phyloP scores from a whole-genome alignment of 225 moss, liverwort and hornwort species.

The Takakia lepidozioides region DNA sequence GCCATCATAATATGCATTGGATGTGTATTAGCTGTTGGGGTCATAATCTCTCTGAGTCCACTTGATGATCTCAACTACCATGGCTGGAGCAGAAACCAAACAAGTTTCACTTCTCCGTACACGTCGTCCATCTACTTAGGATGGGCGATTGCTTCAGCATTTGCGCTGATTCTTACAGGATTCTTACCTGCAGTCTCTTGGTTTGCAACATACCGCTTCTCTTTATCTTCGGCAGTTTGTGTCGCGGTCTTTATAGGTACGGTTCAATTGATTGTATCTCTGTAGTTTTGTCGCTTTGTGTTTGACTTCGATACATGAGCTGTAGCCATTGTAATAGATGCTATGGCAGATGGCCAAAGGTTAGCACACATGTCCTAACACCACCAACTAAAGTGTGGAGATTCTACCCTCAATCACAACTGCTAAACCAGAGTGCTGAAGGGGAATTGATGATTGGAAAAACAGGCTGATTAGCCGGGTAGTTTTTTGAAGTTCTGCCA shows the following conservation, averaged over 20 bases:
- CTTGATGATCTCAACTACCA: slow-evolving; percentile 75
- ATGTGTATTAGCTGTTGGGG: slow-evolving; percentile 73
- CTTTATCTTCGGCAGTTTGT: slow-evolving; percentile 86
- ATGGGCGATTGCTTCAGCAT: slow-evolving; percentile 87
- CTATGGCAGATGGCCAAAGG: no score
- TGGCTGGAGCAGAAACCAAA: slow-evolving; percentile 66
- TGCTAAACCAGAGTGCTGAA: no score
- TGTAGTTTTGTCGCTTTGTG: no score
- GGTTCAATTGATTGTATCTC: no score
- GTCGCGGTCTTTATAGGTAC: slow-evolving; percentile 83
- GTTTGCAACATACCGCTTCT: slow-evolving; percentile 97
- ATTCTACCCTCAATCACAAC: no score
- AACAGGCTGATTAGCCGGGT: no score
- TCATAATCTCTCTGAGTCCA: slow-evolving; percentile 81
- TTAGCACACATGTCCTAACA: no score
- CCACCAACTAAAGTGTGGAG: no score
- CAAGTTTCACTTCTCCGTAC: slow-evolving; percentile 65
- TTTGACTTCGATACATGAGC: no score
- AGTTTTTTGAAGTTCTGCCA: no score
- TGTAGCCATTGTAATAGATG: no score
- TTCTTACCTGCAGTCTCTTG: slow-evolving; percentile 86
- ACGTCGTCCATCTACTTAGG: slow-evolving; percentile 85
- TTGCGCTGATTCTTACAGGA: slow-evolving; percentile 81
- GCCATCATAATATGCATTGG: slow-evolving; percentile 63
- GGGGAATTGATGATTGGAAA: no score